phyloP scores from a whole-genome alignment of 306 rosid species.

The Acacia crassicarpa region DNA sequence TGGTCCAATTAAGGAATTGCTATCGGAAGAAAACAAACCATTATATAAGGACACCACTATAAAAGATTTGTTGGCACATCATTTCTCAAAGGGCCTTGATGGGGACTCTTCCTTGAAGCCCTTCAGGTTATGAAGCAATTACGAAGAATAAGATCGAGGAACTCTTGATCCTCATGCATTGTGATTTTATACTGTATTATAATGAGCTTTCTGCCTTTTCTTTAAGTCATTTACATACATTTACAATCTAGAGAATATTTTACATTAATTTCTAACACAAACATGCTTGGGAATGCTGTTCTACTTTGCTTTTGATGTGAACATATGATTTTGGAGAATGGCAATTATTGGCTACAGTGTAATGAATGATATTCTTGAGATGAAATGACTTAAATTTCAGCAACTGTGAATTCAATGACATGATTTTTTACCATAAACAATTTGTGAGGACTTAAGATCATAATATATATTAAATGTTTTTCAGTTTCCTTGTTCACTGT shows the following conservation, averaged over 20 bases:
- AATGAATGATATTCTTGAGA: neutral
- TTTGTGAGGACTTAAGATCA: neutral
- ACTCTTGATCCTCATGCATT: neutral
- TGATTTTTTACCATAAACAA: neutral
- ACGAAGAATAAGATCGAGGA: too few relatives aligned
- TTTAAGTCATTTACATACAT: neutral
- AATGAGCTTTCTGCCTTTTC: neutral
- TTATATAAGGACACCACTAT: slow-evolving; percentile 27
- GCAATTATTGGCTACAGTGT: neutral
- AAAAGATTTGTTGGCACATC: neutral
- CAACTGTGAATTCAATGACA: too few relatives aligned
- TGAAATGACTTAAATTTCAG: too few relatives aligned
- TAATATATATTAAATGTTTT: neutral
- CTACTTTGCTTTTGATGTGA: neutral
- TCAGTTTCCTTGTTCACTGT: slow-evolving; percentile 2
- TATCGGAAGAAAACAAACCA: slow-evolving; percentile 49
- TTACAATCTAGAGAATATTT: neutral
- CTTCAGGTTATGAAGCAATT: neutral
- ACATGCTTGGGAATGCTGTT: neutral
- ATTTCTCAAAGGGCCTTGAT: slow-evolving; percentile 4
- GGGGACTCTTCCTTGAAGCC: neutral
- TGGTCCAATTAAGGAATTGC: slow-evolving; percentile 57
- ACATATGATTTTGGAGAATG: neutral
- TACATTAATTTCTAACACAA: neutral
- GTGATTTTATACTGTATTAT: neutral